These are phyloP conservation scores for Spathaspora passalidarum DNA, from an alignment of 805 yeast species.

Conservation along the genomic window DNA sequence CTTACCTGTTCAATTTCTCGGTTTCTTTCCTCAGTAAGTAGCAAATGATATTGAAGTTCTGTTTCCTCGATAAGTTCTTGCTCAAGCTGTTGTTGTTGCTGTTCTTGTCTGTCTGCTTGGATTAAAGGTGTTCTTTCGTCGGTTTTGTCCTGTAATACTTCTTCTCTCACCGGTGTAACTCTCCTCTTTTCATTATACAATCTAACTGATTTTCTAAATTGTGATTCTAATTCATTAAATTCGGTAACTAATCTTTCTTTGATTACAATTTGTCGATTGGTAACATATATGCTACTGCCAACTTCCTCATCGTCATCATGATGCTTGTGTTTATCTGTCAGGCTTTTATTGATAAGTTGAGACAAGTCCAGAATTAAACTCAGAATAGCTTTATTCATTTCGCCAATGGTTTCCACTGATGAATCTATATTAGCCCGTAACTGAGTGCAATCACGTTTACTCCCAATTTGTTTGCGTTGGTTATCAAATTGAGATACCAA, in stretches of 20 bases:
- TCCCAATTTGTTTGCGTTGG: constrained; percentile 49
- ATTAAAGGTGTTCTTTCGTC: constrained; percentile 41
- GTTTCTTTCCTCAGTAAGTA: constrained; percentile 69
- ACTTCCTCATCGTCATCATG: background rate
- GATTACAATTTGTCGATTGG: constrained; percentile 41
- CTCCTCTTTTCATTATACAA: constrained; percentile 49
- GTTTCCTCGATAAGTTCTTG: constrained; percentile 43
- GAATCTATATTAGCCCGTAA: constrained; percentile 36
- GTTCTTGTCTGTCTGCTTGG: constrained; percentile 20
- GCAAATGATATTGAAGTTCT: constrained; percentile 59
- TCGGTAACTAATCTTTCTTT: constrained; percentile 56
- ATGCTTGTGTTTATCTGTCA: constrained; percentile 14
- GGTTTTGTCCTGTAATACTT: background rate
- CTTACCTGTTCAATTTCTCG: constrained; percentile 69
- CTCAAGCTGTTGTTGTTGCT: constrained; percentile 28
- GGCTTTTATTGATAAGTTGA: constrained; percentile 24
- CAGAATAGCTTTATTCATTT: constrained; percentile 30
- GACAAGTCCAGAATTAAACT: constrained; percentile 26
- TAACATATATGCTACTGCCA: constrained; percentile 20
- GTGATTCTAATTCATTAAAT: constrained; percentile 46
- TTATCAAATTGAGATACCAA: constrained; percentile 50
- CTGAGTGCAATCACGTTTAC: constrained; percentile 43
- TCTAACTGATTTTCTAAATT: constrained; percentile 42
- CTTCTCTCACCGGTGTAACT: constrained; percentile 12
- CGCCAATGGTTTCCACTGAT: constrained; percentile 27